A percentile compares a stretch with the other conserved stretches of the same genome.
These are phyloP conservation scores for Fusarium nelsonii DNA, from an alignment of 2,329 filamentous ascomycete genomes.

Conservation along the genomic window DNA sequence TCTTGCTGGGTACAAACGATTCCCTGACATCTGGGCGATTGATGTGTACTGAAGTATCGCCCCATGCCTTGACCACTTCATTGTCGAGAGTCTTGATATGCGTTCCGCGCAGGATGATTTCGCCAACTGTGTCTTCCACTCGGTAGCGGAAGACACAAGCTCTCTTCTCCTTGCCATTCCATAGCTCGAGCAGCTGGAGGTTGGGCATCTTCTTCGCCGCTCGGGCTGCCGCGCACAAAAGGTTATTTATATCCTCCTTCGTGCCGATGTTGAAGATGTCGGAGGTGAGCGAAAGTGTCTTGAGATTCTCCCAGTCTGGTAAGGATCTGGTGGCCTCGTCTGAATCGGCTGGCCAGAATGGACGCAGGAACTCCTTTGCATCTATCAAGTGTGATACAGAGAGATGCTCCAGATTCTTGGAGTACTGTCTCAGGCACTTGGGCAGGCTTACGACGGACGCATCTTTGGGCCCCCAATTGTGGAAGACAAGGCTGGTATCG, in stretches of 20 bases:
- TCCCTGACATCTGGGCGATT: background rate
- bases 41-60: background rate
- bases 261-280: background rate
- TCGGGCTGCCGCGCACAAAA: conserved; percentile 13
- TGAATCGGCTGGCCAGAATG: background rate
- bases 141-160: conserved; percentile 10
- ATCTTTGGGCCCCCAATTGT: background rate
- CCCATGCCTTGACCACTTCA: conserved; percentile 2
- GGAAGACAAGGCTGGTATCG: background rate
- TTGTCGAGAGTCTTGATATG: background rate
- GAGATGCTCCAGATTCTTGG: conserved; percentile 3
- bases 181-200: conserved; percentile 8
- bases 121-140: background rate
- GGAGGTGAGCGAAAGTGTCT: conserved; percentile 1
- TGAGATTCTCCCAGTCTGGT: background rate
- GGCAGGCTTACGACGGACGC: background rate
- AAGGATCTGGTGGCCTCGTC: background rate
- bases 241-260: background rate
- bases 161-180: background rate
- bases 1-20: background rate
- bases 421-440: conserved; percentile 6
- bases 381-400: conserved; percentile 26
- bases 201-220: conserved; percentile 19
- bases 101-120: conserved; percentile 11
- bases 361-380: conserved; percentile 12